Evolutionary conservation across 768 basidiomycete species (phyloP).

Genomic region (Agaricus sinodeliciosus): DNA sequence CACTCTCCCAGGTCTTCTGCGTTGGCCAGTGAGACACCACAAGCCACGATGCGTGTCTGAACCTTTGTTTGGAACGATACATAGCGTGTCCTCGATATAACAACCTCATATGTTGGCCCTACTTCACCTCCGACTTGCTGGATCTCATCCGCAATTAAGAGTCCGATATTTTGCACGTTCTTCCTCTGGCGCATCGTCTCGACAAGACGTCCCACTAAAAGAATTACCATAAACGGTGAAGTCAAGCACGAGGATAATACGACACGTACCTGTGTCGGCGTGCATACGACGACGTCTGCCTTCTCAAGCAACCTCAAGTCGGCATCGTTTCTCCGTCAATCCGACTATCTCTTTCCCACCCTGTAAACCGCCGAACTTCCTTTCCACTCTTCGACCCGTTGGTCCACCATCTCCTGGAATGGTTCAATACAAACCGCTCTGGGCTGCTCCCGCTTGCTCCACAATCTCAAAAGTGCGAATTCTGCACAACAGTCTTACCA

Average conservation of each 20-base stretch:
- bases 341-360: conserved; percentile 93
- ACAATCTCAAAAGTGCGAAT: conserved; percentile 89
- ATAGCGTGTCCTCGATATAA: conserved; percentile 95
- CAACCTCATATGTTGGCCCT: conserved; percentile 93
- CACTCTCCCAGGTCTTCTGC: conserved; percentile 95
- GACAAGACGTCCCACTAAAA: conserved; percentile 91
- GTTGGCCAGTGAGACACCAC: conserved; percentile 92
- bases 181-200: conserved; percentile 91
- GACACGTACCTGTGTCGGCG: conserved; percentile 72
- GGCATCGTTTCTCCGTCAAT: conserved; percentile 86
- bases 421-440: conserved; percentile 95
- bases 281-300: conserved; percentile 91
- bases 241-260: not conserved
- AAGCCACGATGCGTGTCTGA: conserved; percentile 92
- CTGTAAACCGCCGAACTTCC: conserved; percentile 76
- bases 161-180: conserved; percentile 89
- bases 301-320: conserved; percentile 87
- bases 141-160: conserved; percentile 92
- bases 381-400: conserved; percentile 85
- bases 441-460: conserved; percentile 79
- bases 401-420: conserved; percentile 96
- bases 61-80: conserved; percentile 90
- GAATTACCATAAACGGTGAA: not conserved
- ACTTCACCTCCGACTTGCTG: conserved; percentile 93
- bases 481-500: conserved; percentile 98